A percentile compares a stretch with the other conserved stretches of the same genome.
Conservation (phyloP, 176 grass and related monocot species). For the Avena eriantha region DNA sequence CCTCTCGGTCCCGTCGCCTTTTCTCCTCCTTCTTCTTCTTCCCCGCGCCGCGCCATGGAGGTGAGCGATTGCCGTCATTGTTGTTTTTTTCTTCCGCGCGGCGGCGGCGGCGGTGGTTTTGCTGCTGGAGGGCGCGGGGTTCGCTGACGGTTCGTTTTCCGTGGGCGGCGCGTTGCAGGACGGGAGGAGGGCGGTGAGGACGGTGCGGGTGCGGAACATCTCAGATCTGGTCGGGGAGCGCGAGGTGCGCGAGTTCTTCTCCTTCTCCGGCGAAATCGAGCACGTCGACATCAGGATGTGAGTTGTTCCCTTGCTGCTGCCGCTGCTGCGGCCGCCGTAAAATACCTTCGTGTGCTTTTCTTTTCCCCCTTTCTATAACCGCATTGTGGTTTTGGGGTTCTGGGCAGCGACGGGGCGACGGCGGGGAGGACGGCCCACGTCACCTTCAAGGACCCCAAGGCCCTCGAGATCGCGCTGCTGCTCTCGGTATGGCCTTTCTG, state of each 20-base stretch:
- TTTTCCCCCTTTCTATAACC: background rate
- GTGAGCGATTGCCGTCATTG: constrained; percentile 27
- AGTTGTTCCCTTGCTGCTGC: background rate
- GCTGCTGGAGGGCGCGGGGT: background rate
- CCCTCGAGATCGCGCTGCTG: constrained; percentile 88
- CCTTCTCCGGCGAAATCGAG: constrained; percentile 96
- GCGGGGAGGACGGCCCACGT: constrained; percentile 75
- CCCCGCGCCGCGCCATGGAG: constrained; percentile 50
- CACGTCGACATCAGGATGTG: constrained; percentile 75
- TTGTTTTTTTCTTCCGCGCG: background rate
- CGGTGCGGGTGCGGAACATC: constrained; percentile 84
- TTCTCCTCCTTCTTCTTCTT: background rate
- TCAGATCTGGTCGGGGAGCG: constrained; percentile 96
- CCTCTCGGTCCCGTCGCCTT: background rate
- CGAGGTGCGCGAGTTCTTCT: constrained; percentile 99
- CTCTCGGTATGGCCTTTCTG: constrained; percentile 59
- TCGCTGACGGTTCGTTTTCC: background rate
- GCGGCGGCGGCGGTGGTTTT: background rate
- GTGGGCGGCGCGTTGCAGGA: constrained; percentile 26
- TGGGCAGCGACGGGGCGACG: constrained; percentile 58
- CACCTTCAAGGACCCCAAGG: constrained; percentile 89
- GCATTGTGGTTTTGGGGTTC: constrained; percentile 20
- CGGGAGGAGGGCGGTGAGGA: constrained; percentile 53
- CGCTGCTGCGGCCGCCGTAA: background rate
- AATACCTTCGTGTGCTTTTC: background rate